Conservation (phyloP, 1,284 basidiomycete genomes). For the Caloboletus firmus region DNA sequence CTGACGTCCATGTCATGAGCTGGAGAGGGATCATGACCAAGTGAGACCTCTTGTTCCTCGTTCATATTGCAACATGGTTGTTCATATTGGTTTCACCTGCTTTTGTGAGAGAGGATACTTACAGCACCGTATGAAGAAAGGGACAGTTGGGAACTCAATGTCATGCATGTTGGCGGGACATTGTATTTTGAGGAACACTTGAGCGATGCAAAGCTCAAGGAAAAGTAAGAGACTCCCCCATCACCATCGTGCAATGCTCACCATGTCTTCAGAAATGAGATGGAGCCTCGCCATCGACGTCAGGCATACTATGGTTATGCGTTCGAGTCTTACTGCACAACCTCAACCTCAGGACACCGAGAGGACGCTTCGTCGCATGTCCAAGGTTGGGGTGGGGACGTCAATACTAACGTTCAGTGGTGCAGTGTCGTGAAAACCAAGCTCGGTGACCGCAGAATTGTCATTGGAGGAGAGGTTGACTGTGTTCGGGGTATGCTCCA, state of each 20-base stretch:
- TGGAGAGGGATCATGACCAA: slow-evolving; percentile 95
- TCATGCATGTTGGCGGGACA: slow-evolving; percentile 74
- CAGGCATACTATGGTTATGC: slow-evolving; percentile 79
- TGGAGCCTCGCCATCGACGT: slow-evolving; percentile 56
- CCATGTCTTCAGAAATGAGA: slow-evolving; percentile 50
- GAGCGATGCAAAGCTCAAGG: slow-evolving; percentile 51
- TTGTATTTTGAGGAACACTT: slow-evolving; percentile 85
- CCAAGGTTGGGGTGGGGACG: slow-evolving; percentile 78
- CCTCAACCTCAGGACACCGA: slow-evolving; percentile 35
- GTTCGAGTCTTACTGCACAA: slow-evolving; percentile 86
- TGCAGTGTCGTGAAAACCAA: slow-evolving; percentile 91
- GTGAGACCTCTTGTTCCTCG: slow-evolving; percentile 46
- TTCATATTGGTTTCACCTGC: slow-evolving; percentile 18
- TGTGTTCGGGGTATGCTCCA: slow-evolving; percentile 71
- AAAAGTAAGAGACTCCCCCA: slow-evolving; percentile 53
- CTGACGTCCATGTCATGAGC: slow-evolving; percentile 62
- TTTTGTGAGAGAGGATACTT: slow-evolving; percentile 61
- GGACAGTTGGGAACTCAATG: slow-evolving; percentile 83
- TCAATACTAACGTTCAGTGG: slow-evolving; percentile 96
- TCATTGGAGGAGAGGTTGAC: slow-evolving; percentile 95
- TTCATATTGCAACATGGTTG: slow-evolving; percentile 12
- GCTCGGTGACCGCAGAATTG: slow-evolving; percentile 75
- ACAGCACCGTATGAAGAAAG: slow-evolving; percentile 79
- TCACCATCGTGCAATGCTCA: slow-evolving; percentile 4
- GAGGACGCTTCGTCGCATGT: slow-evolving; percentile 22